Percentiles rank a stretch among this genome's conserved stretches.
These are phyloP conservation scores for Penicillium bovifimosum DNA, from an alignment of 495 filamentous ascomycete genomes.

Conservation along the genomic window DNA sequence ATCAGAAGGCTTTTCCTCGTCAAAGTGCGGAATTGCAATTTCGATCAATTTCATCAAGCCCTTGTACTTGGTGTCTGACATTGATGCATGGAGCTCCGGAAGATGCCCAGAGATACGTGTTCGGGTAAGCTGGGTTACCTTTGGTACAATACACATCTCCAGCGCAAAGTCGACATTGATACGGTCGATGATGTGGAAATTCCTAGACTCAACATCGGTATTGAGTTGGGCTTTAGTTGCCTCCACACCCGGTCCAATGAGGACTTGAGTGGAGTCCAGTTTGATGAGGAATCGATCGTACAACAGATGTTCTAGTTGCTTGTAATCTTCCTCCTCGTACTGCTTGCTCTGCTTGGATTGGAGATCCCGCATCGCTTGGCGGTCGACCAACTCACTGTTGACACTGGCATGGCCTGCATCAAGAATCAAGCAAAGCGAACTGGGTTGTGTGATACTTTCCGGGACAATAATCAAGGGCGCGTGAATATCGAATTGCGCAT, in stretches of 20 bases:
- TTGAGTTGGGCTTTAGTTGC: conserved; percentile 81
- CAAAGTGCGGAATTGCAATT: conserved; percentile 85
- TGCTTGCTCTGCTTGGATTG: conserved; percentile 84
- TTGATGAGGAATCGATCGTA: conserved; percentile 94
- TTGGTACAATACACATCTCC: conserved; percentile 88
- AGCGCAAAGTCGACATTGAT: conserved; percentile 95
- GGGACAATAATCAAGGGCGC: conserved; percentile 95
- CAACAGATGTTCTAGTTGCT: conserved; percentile 79
- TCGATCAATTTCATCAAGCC: conserved; percentile 93
- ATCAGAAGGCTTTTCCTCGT: conserved; percentile 38
- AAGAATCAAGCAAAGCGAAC: conserved; percentile 80
- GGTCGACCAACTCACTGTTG: conserved; percentile 87
- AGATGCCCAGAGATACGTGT: conserved; percentile 86
- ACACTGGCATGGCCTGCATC: conserved; percentile 95
- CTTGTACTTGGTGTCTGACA: conserved; percentile 95
- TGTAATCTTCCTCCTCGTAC: conserved; percentile 85
- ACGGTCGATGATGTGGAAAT: conserved; percentile 87
- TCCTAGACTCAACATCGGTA: conserved; percentile 59
- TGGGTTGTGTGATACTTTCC: conserved; percentile 76
- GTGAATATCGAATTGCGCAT: conserved; percentile 91
- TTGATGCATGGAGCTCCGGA: conserved; percentile 83
- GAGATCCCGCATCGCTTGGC: conserved; percentile 78
- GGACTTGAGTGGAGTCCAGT: conserved; percentile 85
- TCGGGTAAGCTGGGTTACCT: conserved; percentile 88
- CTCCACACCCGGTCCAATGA: conserved; percentile 92